A percentile compares a stretch with the other conserved stretches of the same genome.
Evolutionary conservation across 306 rosid genomes (phyloP).

Genomic region (Quercus engelmannii): DNA sequence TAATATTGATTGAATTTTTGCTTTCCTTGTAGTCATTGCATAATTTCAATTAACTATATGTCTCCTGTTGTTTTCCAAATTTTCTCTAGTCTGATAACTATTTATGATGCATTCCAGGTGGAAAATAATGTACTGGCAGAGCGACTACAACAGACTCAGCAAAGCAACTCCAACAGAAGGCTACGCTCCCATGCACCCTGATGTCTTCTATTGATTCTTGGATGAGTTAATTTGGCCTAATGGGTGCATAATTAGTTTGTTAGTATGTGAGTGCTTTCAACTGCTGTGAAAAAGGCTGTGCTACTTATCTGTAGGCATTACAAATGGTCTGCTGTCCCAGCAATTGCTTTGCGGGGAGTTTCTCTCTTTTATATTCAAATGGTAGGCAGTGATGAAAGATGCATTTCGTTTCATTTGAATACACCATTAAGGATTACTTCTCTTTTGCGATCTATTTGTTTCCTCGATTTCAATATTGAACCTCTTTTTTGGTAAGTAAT

Average conservation of each 20-base stretch:
- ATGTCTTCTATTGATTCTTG: too few species aligned
- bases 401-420: background rate
- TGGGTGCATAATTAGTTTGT: too few species aligned
- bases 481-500: too few species aligned
- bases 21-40: background rate
- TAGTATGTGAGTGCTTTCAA: too few species aligned
- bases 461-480: too few species aligned
- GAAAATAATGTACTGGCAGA: conserved; percentile 71
- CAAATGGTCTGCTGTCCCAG: background rate
- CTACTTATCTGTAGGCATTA: background rate
- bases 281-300: background rate
- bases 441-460: too few species aligned
- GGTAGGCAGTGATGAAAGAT: too few species aligned
- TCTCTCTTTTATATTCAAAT: too few species aligned
- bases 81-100: background rate
- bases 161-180: conserved; percentile 74
- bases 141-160: conserved; percentile 70
- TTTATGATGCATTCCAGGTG: conserved; percentile 32
- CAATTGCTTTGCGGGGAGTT: background rate
- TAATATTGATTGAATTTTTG: background rate
- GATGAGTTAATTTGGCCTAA: too few species aligned
- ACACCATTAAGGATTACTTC: too few species aligned
- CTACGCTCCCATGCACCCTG: background rate
- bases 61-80: background rate
- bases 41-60: background rate